These are phyloP conservation scores for Phylloporus rhodoxanthus DNA, from an alignment of 768 basidiomycete genomes.

Conservation along the genomic window DNA sequence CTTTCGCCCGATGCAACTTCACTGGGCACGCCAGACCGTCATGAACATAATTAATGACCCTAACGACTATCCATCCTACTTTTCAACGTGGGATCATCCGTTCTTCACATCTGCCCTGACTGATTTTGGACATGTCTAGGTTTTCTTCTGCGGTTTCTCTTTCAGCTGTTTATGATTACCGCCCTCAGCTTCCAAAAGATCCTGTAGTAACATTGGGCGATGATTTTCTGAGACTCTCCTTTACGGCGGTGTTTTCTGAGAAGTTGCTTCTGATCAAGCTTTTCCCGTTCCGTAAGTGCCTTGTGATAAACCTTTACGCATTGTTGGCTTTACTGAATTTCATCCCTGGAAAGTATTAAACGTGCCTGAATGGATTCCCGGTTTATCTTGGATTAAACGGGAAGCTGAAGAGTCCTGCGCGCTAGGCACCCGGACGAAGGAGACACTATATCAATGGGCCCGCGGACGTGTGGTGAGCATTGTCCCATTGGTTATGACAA, in stretches of 20 bases:
- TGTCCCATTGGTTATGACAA: neutral
- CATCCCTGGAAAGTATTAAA: neutral
- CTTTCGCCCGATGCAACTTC: slow-evolving; percentile 5
- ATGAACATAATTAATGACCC: neutral
- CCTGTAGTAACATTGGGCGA: neutral
- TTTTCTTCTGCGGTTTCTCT: neutral
- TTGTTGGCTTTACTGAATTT: neutral
- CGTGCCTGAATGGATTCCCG: neutral
- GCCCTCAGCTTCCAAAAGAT: neutral
- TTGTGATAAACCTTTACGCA: neutral
- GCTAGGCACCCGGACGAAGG: neutral
- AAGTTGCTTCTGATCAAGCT: slow-evolving; percentile 1
- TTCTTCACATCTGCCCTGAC: neutral
- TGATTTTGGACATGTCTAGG: neutral
- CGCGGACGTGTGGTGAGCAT: neutral
- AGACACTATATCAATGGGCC: neutral
- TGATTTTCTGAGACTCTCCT: neutral
- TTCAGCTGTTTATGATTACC: neutral
- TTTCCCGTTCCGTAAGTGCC: slow-evolving; percentile 8
- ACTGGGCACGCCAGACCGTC: neutral
- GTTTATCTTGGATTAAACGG: neutral
- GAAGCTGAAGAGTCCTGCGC: neutral
- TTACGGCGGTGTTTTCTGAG: neutral
- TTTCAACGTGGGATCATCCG: neutral
- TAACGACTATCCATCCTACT: neutral